Base-by-base conservation (phyloP, 2,329 filamentous ascomycete genomes). In the Purpureocillium takamizusanense region DNA sequence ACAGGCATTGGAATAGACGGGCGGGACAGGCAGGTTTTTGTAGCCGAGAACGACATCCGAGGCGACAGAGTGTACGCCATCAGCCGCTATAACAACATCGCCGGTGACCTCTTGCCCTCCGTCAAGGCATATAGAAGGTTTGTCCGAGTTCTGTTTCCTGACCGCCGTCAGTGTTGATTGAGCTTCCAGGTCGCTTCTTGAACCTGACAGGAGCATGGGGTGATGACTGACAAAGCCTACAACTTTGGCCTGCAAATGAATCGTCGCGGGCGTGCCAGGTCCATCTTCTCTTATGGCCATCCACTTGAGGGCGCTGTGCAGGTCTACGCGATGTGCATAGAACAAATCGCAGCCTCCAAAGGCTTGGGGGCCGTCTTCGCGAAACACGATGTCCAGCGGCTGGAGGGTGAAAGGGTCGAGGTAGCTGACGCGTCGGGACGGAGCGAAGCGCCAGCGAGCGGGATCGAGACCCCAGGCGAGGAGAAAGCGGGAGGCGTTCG, bases 61-160 rank as follows among this genome's bases (percentile, higher is more conserved):
- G 11, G 51, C 60, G 7, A 46, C 37, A 12, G 56, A 61, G 36
- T 66, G 63, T 13, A 66, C 49, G 6, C 68, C 68, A 44, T 72
- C 67, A 3, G 67, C 66, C 4, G 60, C 65, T 28, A 71, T 52
- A 14, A 70, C 55, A 3, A 69, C 41, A 41, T 70, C 64, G 15
- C 49, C 55, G 6, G 35, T 35, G 10, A 60, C 42, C 11, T 47
- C 42, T 4, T 49, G 37, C 3, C 60, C 61, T n/a, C 48, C 44
- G 6, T 40, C 41, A 6, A 65, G 46, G 1, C 46, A 50, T 3
- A 60, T 51, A 0, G 53, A 53, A 0, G 56, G 51, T 12, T 37
- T 37, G 3, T 44, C 46, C 1, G 52, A 37, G 25, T 57, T 38
- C 53, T 60, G 21, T 25, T 10, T 5, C 6, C 21, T 6, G 21